Evolutionary conservation across 768 basidiomycete species (phyloP), one percentile per base, ranked within the genome.

Genomic region (Phylloporus scabripes): DNA sequence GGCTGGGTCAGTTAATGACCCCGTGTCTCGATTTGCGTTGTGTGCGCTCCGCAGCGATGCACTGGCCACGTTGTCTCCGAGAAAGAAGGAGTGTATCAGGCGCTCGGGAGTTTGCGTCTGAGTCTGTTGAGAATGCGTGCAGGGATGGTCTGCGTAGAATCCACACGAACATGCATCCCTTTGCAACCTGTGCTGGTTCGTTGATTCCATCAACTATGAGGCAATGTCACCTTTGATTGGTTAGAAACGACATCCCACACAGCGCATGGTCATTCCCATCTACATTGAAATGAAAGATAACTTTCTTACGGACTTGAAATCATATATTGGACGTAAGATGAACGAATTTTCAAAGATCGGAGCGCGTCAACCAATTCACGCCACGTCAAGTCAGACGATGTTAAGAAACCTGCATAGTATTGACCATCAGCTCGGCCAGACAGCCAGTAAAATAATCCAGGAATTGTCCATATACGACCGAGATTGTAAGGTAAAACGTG

Each of bases 401-500:
- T 21, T 21, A 21, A 38, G 18, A 20, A 38, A 20, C 18, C 20
- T 21, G 18, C 4, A 38, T 38, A 38, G 37, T 21, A 38, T 38
- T 38, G 37, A 6, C 37, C 20, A 20, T 38, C 37, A 38, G 28
- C 28, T 29, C 11, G 21, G 23, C 39, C 24, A 24, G 39, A 38
- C 37, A 40, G 39, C 38, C 24, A 15, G 39, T 6, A 36, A 39
- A 17, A 20, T 37, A 37, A 20, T 11, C 36, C 36, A 37, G 36
- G 10, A 18, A 18, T 31, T 37, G 12, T 37, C 36, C 18, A 8
- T 8, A 15, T 24, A 40, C 11, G 26, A 17, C 26, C n/a, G 40
- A 52, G 51, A 52, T 52, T 15, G 24, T 59, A 54, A 52, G 44
- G 29, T 64, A 62, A 29, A 26, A 43, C 51, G 53, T 6, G 41